phyloP scores from a whole-genome alignment of 2,329 filamentous ascomycete genomes.

The Chaetomium globosum region DNA sequence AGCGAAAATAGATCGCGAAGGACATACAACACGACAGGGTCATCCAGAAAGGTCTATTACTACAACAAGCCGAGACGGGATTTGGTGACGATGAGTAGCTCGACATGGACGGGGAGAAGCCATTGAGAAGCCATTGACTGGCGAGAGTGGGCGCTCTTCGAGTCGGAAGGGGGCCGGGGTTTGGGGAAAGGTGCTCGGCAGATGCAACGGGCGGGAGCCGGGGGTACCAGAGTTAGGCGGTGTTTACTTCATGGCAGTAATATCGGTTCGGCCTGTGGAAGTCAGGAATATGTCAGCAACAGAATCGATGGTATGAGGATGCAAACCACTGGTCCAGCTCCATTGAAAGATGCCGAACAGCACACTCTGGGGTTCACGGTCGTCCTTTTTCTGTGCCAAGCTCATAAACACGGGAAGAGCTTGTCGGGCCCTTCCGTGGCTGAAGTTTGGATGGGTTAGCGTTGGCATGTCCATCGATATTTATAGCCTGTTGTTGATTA shows the following conservation, averaged over 20 bases:
- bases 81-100: slow-evolving; percentile 35
- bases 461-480: slow-evolving; percentile 26
- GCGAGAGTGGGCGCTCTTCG: not conserved
- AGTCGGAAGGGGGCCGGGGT: not conserved
- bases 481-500: slow-evolving; percentile 32
- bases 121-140: slow-evolving; percentile 6
- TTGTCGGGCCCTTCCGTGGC: slow-evolving; percentile 11
- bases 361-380: not conserved
- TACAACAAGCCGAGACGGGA: slow-evolving; percentile 33
- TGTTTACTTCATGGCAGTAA: not conserved
- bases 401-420: slow-evolving; percentile 1
- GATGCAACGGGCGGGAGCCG: not conserved
- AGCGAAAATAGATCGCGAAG: slow-evolving; percentile 23
- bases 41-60: slow-evolving; percentile 30
- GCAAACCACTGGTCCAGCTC: not conserved
- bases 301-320: not conserved
- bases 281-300: not conserved
- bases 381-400: not conserved
- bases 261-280: not conserved
- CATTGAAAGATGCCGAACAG: not conserved
- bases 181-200: not conserved
- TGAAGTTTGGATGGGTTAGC: slow-evolving; percentile 4
- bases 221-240: not conserved
- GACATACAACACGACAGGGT: slow-evolving; percentile 19
- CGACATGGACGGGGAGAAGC: slow-evolving; percentile 29